Base-by-base conservation (phyloP, 441 rosid genomes). In the Erodium moschatum region DNA sequence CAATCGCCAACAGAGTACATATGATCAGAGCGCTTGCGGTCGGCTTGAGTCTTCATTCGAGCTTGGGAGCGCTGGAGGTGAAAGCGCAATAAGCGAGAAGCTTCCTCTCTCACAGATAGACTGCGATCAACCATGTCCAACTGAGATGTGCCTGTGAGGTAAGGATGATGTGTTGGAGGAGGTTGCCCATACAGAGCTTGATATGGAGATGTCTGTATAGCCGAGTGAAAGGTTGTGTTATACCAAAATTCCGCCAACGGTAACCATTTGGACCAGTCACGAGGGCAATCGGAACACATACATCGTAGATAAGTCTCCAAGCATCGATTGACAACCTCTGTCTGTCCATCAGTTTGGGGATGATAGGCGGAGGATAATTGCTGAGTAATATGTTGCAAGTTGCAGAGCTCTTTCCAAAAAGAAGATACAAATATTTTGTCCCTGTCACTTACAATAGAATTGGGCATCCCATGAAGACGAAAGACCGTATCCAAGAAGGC, bases 31-130 rank as follows among this genome's bases (percentile, higher is more conserved):
- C 33, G 20, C 4, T 56, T 40, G 1, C 2, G 12, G 60, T 69
- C 72, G 0, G 48, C 72, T 18, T 69, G 50, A 3, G 0, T 12
- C 19, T 69, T 69, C 72, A 69, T 69, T 7, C 52, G 15, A 18
- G 1, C 2, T 15, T 60, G 66, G n/a, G 50, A 0, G 1, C 11
- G 13, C 4, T 4, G 6, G 11, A 69, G 18, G 16, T 29, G 52
- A 44, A 44, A 44, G 1, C 11, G 52, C 52, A 44, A 3, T 0
- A 24, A 2, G 1, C 2, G 0, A 2, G 27, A 24, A 24, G 27
- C 27, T 2, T 24, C 27, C 27, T 24, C 27, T 24, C 27, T 0
- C 2, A 2, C 27, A 24, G 27, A 24, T 2, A 24, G 2, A 24
- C 27, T 24, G 1, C 27, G 27, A 24, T 24, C 27, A 0, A 24